Base-by-base conservation (phyloP, 257 asterid species). In the Ajuga chamaepitys region DNA sequence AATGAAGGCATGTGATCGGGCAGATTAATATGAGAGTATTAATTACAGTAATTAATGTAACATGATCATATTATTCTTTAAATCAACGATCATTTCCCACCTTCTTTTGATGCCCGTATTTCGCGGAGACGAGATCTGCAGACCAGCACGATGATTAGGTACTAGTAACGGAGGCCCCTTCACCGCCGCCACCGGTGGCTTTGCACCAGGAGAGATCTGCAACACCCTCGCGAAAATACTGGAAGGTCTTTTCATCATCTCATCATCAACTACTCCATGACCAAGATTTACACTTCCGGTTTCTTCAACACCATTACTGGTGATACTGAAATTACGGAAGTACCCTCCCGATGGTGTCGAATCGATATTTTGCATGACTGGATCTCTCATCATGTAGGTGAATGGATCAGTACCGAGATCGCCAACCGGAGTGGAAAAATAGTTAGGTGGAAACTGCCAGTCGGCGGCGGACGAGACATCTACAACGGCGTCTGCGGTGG, bases 121-220 rank as follows among this genome's bases (percentile, higher is more conserved):
- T 79, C 80, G 77, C 89, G 96, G 98, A 70, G 96, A 77, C 71
- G 98, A 88, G 96, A 88, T 91, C 96, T 86, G 96, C 70, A 83
- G 21, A 50, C 57, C 75, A 51, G 84, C 69, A 70, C 76, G 38
- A 42, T 80, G 74, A 71, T 71, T 65, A 30, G 83, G 52, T 7
- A 60, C 25, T 13, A 80, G 70, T 44, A 64, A 2, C 21, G 72
- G 42, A 25, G 73, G 21, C 45, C 60, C 73, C 47, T 47, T 8
- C 57, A 65, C 46, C 55, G 71, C 22, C 56, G 74, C 38, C 42
- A 34, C 74, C 54, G 25, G 4, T 5, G 48, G 41, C 74, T 78
- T 81, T 0, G 58, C 67, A 11, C 17, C 67, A 0, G 93, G 88
- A 53, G 98, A 81, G 83, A 88, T 84, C 80, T 91, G 92, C 66